Evolutionary conservation across 495 filamentous ascomycete genomes (phyloP), one percentile per base, ranked within the genome.

Genomic region (Penicillium paxilli): DNA sequence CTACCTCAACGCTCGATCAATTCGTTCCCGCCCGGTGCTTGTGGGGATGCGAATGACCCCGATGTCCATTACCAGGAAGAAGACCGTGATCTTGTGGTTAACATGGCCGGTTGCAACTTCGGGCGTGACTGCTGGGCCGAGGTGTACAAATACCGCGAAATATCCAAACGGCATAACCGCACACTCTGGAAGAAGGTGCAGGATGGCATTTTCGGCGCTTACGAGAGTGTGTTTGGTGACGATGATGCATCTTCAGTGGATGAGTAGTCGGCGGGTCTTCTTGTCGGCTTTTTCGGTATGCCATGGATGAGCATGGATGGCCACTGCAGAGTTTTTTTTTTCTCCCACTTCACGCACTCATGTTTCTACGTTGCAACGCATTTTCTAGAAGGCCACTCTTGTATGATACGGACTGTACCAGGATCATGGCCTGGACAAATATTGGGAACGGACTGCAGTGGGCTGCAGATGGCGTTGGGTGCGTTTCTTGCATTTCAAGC

Each of bases 41-140:
- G 94, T 70, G 84, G 86, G 11, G 89, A 93, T 21, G 81, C 77
- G 12, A 82, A 86, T 45, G 87, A 96, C 63, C 78, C 82, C 0
- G 75, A 80, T 4, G 85, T 96, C 28, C 96, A 98, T 68, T 99
- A 98, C 68, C 79, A 88, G 37, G 81, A 95, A 69, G 76, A 83
- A 26, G 92, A 92, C 41, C 81, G 89, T 16, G 94, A 99, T 69
- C 95, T 99, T 61, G 60, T 97, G n/a, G 92, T 99, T 57, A 99
- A 98, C 66, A 97, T 98, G 93, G 94, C 94, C 2, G 95, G 95
- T 3, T 99, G 94, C 66, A 88, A 93, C 64, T 97, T 88, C 84
- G 94, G 94, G 3, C 83, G 94, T 20, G 95, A 99, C 74, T 99
- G 94, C 66, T 98, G 95, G 94, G 85, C 87, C 24, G 94, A 99